These are phyloP conservation scores for Beauveria sp. DNA, from an alignment of 2,329 filamentous ascomycete genomes.

Conservation along the genomic window DNA sequence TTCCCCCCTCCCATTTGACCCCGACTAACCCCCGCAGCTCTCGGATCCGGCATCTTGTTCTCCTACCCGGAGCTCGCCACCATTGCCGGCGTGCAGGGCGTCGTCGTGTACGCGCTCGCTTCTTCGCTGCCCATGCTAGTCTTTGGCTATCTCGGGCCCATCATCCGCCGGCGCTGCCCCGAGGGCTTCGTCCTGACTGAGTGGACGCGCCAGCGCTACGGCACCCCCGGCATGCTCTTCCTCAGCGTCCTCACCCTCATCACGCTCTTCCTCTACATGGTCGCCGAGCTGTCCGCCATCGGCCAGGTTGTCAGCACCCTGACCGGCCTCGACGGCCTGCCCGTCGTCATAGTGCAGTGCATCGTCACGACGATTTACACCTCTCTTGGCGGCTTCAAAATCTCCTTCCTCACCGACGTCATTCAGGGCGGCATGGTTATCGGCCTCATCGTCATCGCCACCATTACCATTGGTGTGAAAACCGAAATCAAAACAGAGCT, in stretches of 20 bases:
- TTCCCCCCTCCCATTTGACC: background rate
- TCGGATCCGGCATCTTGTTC: conserved; percentile 78
- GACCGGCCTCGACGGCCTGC: conserved; percentile 67
- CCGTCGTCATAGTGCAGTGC: conserved; percentile 70
- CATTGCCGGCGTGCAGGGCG: conserved; percentile 69
- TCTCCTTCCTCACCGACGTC: conserved; percentile 79
- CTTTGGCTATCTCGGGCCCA: conserved; percentile 67
- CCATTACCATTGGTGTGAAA: conserved; percentile 70
- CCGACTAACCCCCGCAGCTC: conserved; percentile 52
- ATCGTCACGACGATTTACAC: conserved; percentile 77
- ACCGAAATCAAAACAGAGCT: conserved; percentile 63
- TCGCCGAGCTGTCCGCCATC: conserved; percentile 72
- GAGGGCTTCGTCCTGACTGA: conserved; percentile 80
- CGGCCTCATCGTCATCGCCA: conserved; percentile 64
- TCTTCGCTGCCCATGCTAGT: conserved; percentile 65
- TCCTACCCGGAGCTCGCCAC: conserved; percentile 75
- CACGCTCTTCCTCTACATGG: conserved; percentile 82
- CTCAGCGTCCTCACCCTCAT: conserved; percentile 71
- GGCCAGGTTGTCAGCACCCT: conserved; percentile 70
- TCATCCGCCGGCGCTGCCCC: conserved; percentile 72
- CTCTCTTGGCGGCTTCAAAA: conserved; percentile 72
- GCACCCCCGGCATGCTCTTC: conserved; percentile 59
- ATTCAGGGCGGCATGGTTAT: conserved; percentile 75
- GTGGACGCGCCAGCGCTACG: conserved; percentile 76
- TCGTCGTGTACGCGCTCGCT: conserved; percentile 67